Evolutionary conservation across 345 rosid genomes (phyloP).

Genomic region (Gossypium bickii): DNA sequence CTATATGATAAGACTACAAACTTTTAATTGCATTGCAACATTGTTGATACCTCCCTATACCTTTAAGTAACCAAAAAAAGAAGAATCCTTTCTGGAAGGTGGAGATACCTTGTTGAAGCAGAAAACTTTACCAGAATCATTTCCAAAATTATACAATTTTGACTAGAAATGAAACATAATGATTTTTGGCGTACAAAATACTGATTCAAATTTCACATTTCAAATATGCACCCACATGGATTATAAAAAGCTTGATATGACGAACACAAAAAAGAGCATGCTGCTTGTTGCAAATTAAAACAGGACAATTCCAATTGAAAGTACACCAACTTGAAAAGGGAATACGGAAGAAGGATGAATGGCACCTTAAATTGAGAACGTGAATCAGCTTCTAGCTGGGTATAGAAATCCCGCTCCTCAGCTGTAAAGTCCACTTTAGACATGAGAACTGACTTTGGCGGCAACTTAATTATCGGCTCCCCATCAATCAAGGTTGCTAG

Average conservation of each 20-base stretch:
- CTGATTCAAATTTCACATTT: neutral
- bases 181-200: neutral
- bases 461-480: slow-evolving; percentile 77
- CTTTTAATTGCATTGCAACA: slow-evolving; percentile 1
- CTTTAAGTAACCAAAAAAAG: neutral
- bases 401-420: slow-evolving; percentile 86
- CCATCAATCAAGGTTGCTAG: slow-evolving; percentile 81
- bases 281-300: slow-evolving; percentile 4
- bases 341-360: slow-evolving; percentile 16
- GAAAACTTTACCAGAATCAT: neutral
- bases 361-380: slow-evolving; percentile 79
- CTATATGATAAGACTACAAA: neutral
- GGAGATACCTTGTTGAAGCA: neutral
- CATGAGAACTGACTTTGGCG: slow-evolving; percentile 66
- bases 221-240: neutral
- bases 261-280: neutral
- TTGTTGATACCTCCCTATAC: neutral
- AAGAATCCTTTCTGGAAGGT: neutral
- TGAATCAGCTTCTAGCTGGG: slow-evolving; percentile 72
- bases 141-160: neutral
- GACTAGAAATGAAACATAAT: neutral
- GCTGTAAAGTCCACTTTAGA: slow-evolving; percentile 65
- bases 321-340: slow-evolving; percentile 6
- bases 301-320: neutral
- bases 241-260: neutral